These are phyloP conservation scores for Garcia nutans DNA, from an alignment of 345 rosid species.

Conservation along the genomic window DNA sequence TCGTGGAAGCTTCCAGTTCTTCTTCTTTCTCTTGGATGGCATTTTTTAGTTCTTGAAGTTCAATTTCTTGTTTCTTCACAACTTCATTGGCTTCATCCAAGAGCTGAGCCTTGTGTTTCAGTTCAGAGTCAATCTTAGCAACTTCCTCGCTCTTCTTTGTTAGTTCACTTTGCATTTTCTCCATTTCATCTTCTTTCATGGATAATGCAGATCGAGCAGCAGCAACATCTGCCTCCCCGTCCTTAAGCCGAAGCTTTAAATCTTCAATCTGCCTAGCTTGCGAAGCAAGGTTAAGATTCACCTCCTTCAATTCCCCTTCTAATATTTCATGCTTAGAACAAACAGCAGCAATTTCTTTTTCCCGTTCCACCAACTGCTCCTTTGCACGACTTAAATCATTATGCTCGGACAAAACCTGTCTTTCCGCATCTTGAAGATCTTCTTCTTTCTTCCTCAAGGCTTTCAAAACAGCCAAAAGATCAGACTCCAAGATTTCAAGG, in stretches of 20 bases:
- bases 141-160: conserved; percentile 48
- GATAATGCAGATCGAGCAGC: conserved; percentile 43
- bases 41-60: conserved; percentile 52
- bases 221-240: conserved; percentile 49
- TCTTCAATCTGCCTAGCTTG: conserved; percentile 70
- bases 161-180: conserved; percentile 49
- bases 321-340: conserved; percentile 53
- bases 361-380: conserved; percentile 53
- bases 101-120: conserved; percentile 50
- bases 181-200: conserved; percentile 56
- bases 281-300: conserved; percentile 53
- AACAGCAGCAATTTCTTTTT: conserved; percentile 46
- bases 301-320: conserved; percentile 55
- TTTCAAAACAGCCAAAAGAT: conserved; percentile 57
- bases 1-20: conserved; percentile 49
- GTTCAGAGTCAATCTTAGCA: conserved; percentile 41
- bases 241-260: conserved; percentile 51
- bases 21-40: conserved; percentile 59
- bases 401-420: conserved; percentile 52
- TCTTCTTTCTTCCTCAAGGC: conserved; percentile 71
- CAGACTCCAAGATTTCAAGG: conserved; percentile 61
- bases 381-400: conserved; percentile 45
- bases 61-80: conserved; percentile 58
- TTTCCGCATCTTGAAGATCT: conserved; percentile 59
- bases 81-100: conserved; percentile 62